phyloP scores from a whole-genome alignment of 2,329 filamentous ascomycete species.

The Mycosphaerella sp. region DNA sequence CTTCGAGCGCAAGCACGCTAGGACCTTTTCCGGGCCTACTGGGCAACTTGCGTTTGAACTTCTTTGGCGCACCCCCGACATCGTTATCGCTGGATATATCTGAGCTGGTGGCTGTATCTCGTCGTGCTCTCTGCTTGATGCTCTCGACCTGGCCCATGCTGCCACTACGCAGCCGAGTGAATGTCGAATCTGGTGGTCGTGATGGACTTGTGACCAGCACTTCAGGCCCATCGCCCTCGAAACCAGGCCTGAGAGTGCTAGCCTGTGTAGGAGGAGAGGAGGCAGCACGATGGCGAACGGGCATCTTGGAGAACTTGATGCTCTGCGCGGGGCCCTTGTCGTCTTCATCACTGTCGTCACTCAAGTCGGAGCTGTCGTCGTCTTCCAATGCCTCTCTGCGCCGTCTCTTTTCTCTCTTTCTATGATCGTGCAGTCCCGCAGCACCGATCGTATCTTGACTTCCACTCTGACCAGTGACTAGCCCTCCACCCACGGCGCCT shows the following conservation, averaged over 20 bases:
- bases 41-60: constrained; percentile 55
- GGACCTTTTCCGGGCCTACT: constrained; percentile 49
- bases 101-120: constrained; percentile 74
- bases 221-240: constrained; percentile 23
- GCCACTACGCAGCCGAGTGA: constrained; percentile 52
- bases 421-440: constrained; percentile 44
- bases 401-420: constrained; percentile 54
- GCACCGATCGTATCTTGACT: constrained; percentile 62
- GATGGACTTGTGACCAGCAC: constrained; percentile 45
- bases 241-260: constrained; percentile 14
- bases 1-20: constrained; percentile 28
- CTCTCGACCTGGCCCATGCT: constrained; percentile 66
- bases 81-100: constrained; percentile 81
- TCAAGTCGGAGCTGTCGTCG: constrained; percentile 77
- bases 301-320: constrained; percentile 96
- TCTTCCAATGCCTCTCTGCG: constrained; percentile 71
- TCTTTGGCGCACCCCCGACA: constrained; percentile 45
- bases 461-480: constrained; percentile 61
- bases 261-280: constrained; percentile 59
- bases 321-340: constrained; percentile 65
- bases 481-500: constrained; percentile 64
- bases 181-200: constrained; percentile 24
- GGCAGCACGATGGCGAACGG: constrained; percentile 73
- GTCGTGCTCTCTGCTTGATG: constrained; percentile 56
- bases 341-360: constrained; percentile 77